A percentile compares a stretch with the other conserved stretches of the same genome.
phyloP scores from a whole-genome alignment of 192 early-diverging fungal genomes.

The Backusella circina region DNA sequence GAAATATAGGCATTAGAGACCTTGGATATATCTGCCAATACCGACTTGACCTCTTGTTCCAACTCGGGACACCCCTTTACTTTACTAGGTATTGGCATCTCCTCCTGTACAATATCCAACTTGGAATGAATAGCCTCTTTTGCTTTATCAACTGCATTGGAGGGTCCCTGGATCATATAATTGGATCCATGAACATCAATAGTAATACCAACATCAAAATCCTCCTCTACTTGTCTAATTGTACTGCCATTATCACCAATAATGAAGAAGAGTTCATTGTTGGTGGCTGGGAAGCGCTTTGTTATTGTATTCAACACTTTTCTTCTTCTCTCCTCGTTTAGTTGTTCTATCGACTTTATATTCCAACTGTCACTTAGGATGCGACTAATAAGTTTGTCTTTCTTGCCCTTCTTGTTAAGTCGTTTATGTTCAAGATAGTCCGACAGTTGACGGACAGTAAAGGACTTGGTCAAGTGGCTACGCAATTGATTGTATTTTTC shows the following conservation, averaged over 20 bases:
- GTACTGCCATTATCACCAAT: slow-evolving; percentile 11
- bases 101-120: background rate
- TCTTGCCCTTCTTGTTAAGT: background rate
- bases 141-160: background rate
- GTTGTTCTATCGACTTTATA: background rate
- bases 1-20: slow-evolving; percentile 4
- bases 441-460: background rate
- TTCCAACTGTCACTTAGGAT: background rate
- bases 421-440: slow-evolving; percentile 6
- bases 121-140: background rate
- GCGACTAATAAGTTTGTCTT: background rate
- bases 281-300: background rate
- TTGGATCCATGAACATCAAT: background rate
- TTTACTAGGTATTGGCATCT: background rate
- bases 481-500: background rate
- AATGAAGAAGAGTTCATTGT: slow-evolving; percentile 10
- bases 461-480: background rate
- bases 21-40: slow-evolving; percentile 9
- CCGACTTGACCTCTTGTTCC: background rate
- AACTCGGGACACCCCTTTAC: background rate
- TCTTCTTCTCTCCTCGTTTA: background rate
- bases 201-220: background rate
- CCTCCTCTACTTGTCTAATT: background rate
- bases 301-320: background rate
- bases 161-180: slow-evolving; percentile 3